Evolutionary conservation across 176 grass and related monocot species (phyloP), one percentile per base, ranked within the genome.

Genomic region (Echinochloa phyllopogon): DNA sequence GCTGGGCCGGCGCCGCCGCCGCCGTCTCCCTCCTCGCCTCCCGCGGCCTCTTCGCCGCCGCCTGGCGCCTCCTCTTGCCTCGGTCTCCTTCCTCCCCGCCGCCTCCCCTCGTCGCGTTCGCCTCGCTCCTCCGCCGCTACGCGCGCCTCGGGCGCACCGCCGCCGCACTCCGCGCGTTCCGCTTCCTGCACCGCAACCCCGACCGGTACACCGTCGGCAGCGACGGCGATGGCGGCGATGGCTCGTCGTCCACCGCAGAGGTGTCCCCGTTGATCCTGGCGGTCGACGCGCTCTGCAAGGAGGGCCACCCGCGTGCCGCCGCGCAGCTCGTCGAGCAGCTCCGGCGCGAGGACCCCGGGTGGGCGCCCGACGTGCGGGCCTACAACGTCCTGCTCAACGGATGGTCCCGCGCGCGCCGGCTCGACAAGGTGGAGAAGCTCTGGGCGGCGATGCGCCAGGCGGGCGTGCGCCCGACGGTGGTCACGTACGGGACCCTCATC

Each of bases 381-480:
- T 94, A 97, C 69, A 97, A 97, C 76, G 36, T 91, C 29, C 89
- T 97, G 4, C 83, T 97, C 69, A 88, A 92, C 63, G 94, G 94
- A 15, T 97, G 94, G 94, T 92, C 87, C 77, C 83, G 65, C 24
- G 58, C 75, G 12, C 85, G 92, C 83, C 88, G 81, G 18, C 76
- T 88, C 27, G 83, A 86, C 62, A 94, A 94, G 79, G 87, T 85
- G 23, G 88, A 90, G 74, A 84, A 79, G 60, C 79, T 97, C 39
- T 97, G 92, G 94, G 67, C 59, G 0, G 85, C 88, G 83, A 97
- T 97, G 94, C 86, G 79, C 3, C n/a, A 24, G 23, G 77, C 60
- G 6, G 92, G 82, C 44, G 94, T 94, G 37, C 82, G 73, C 5
- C 89, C 94, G 42, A 90, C 92, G 25, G 89, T 94, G 37, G 94